Conservation (phyloP, 2,329 filamentous ascomycete genomes). For the Hypoxylon sp. region DNA sequence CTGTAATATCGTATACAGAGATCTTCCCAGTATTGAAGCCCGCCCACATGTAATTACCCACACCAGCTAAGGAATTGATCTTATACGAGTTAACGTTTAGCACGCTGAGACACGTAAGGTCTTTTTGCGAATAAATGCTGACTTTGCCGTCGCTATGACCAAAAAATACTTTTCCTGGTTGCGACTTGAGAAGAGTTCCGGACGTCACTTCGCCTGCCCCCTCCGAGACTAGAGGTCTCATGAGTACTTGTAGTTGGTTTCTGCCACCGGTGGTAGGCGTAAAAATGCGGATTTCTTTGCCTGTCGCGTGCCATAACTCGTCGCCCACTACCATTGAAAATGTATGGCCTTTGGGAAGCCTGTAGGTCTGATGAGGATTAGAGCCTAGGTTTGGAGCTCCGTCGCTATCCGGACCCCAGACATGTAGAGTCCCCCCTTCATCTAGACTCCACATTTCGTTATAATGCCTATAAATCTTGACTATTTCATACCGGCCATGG, state of each 20-base stretch:
- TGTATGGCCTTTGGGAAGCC: constrained; percentile 83
- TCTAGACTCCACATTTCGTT: constrained; percentile 96
- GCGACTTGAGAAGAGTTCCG: constrained; percentile 80
- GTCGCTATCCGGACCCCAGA: constrained; percentile 84
- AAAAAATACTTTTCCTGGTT: constrained; percentile 86
- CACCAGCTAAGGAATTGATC: constrained; percentile 87
- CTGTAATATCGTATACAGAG: constrained; percentile 88
- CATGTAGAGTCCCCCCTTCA: constrained; percentile 85
- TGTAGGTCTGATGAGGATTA: constrained; percentile 79
- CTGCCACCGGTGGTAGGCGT: constrained; percentile 78
- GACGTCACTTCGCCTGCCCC: constrained; percentile 89
- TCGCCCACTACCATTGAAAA: constrained; percentile 91
- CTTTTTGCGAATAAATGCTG: constrained; percentile 86
- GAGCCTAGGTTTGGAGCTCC: constrained; percentile 81
- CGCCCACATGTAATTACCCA: constrained; percentile 89
- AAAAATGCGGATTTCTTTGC: constrained; percentile 90
- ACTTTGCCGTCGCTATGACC: constrained; percentile 95
- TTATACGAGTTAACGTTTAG: constrained; percentile 94
- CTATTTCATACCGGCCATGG: constrained; percentile 83
- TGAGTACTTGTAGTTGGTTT: constrained; percentile 80
- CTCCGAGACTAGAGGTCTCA: constrained; percentile 77
- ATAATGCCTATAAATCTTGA: constrained; percentile 86
- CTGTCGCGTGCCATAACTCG: constrained; percentile 88
- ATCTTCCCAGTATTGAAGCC: constrained; percentile 95
- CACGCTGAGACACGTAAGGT: constrained; percentile 83